Conservation (phyloP, 495 filamentous ascomycete species). For the Tricharina praecox region DNA sequence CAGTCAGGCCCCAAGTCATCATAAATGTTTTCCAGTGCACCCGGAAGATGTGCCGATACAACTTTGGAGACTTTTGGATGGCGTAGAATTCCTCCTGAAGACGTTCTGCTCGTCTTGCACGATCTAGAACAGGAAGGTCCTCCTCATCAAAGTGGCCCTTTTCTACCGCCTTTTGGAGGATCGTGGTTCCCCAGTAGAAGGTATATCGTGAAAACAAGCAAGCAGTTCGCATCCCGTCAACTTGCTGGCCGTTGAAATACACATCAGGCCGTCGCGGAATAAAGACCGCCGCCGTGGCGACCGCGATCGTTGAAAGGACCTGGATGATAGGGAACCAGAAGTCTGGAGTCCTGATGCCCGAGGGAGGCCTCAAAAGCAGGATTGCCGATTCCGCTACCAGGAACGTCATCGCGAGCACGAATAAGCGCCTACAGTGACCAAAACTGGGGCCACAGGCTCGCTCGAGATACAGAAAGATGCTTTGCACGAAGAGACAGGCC, state of each 20-base stretch:
- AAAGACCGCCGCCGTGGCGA: conserved; percentile 25
- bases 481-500: background rate
- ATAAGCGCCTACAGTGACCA: conserved; percentile 1
- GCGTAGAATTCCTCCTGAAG: conserved; percentile 34
- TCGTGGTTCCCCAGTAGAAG: conserved; percentile 41
- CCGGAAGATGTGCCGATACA: conserved; percentile 45
- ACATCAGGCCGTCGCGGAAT: conserved; percentile 56
- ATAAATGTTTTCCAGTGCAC: conserved; percentile 38
- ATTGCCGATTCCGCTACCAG: background rate
- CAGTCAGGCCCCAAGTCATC: conserved; percentile 38
- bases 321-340: background rate
- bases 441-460: background rate
- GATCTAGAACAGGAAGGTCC: conserved; percentile 42
- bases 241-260: conserved; percentile 37
- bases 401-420: conserved; percentile 25
- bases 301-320: background rate
- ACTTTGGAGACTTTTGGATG: conserved; percentile 32
- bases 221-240: conserved; percentile 47
- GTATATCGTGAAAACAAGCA: conserved; percentile 45
- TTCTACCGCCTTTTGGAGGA: conserved; percentile 38
- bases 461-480: background rate
- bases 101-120: conserved; percentile 33
- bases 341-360: conserved; percentile 10
- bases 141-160: conserved; percentile 41
- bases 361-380: background rate